Percentiles rank a stretch among this genome's conserved stretches.
These are phyloP conservation scores for Theobroma grandiflorum DNA, from an alignment of 441 rosid species.

Conservation along the genomic window DNA sequence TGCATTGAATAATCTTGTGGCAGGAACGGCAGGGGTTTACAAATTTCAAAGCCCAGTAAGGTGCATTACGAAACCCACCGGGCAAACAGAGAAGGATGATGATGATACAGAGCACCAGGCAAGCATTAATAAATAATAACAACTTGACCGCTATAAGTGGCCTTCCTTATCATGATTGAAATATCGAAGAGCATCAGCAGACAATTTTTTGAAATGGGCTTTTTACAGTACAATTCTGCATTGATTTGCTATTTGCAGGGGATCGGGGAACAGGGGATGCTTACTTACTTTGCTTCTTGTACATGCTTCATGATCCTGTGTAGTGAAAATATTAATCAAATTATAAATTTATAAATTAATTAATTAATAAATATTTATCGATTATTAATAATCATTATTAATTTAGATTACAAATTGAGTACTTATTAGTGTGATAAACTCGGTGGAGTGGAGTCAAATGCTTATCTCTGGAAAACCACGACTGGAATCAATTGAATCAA, in stretches of 20 bases:
- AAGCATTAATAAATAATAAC: neutral
- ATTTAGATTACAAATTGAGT: too few species aligned
- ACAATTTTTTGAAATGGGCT: too few species aligned
- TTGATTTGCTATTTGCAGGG: too few species aligned
- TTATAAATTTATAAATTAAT: too few species aligned
- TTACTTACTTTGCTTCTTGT: too few species aligned
- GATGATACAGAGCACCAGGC: neutral
- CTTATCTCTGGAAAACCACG: neutral
- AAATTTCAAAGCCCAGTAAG: slow-evolving; percentile 7
- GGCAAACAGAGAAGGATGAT: neutral
- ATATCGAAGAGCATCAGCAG: too few species aligned
- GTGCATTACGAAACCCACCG: neutral
- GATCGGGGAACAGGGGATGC: too few species aligned
- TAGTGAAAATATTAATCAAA: too few species aligned
- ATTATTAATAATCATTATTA: too few species aligned
- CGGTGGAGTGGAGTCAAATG: neutral
- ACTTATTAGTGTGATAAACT: neutral
- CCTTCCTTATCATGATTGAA: neutral
- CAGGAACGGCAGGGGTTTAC: neutral
- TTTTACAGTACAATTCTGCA: too few species aligned
- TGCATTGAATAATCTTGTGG: neutral
- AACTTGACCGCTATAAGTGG: neutral
- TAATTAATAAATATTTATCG: too few species aligned
- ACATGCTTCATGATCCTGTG: too few species aligned
- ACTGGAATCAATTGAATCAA: neutral